A percentile compares a stretch with the other conserved stretches of the same genome.
Conservation (phyloP, 495 filamentous ascomycete species). For the Cudoniella acicularis region DNA sequence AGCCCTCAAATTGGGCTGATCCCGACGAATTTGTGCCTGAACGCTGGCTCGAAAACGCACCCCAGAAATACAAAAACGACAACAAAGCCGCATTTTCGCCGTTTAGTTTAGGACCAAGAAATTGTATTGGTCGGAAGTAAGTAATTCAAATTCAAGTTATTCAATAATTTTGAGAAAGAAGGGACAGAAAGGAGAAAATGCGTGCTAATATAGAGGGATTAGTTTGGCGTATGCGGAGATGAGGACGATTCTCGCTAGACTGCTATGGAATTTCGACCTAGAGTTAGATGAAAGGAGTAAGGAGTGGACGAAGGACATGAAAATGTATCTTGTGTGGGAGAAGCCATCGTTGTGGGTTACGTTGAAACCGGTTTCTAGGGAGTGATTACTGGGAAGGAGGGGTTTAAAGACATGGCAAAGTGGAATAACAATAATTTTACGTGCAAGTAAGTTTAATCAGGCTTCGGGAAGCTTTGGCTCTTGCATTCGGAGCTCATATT, state of each 20-base stretch:
- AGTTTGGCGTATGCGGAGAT: slow-evolving; percentile 52
- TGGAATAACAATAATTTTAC: no score
- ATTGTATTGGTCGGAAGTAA: slow-evolving; percentile 59
- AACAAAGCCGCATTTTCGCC: slow-evolving; percentile 44
- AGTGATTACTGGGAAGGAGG: no score
- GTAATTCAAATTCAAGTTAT: no score
- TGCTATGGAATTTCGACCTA: slow-evolving; percentile 50
- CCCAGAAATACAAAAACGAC: slow-evolving; percentile 41
- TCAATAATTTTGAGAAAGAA: no score
- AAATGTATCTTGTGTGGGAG: slow-evolving; percentile 26
- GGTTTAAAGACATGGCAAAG: no score
- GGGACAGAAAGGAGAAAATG: no score
- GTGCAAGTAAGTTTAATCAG: no score
- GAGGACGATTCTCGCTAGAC: slow-evolving; percentile 45
- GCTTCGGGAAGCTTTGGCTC: no score
- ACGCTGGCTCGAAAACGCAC: slow-evolving; percentile 26
- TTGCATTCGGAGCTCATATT: no score
- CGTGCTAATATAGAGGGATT: no score
- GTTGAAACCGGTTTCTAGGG: no score
- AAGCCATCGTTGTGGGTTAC: neutral
- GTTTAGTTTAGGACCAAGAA: slow-evolving; percentile 54
- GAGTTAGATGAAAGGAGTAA: slow-evolving; percentile 38
- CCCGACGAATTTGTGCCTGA: slow-evolving; percentile 33
- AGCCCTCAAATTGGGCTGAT: neutral
- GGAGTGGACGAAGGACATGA: slow-evolving; percentile 35